These are phyloP conservation scores for Aleurites moluccanus DNA, from an alignment of 441 rosid genomes.

Conservation along the genomic window DNA sequence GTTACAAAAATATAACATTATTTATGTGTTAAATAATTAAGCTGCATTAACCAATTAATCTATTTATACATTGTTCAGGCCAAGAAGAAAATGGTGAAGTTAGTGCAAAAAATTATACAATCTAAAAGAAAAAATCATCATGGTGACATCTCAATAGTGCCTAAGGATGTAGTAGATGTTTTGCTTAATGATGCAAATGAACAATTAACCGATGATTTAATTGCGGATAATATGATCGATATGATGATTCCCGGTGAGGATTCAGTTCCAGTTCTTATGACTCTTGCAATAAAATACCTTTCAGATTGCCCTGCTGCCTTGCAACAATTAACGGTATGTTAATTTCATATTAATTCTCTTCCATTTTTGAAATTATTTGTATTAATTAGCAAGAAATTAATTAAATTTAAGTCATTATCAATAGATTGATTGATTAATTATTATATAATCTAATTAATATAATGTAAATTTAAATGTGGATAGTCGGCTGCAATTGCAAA, in stretches of 20 bases:
- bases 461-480: not conserved
- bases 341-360: too few species aligned
- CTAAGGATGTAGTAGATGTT: slow-evolving; percentile 73
- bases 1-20: too few species aligned
- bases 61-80: slow-evolving; percentile 43
- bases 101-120: slow-evolving; percentile 55
- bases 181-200: slow-evolving; percentile 55
- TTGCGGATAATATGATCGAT: slow-evolving; percentile 87
- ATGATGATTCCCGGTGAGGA: slow-evolving; percentile 99
- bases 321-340: slow-evolving; percentile 60
- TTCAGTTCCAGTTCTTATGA: slow-evolving; percentile 90
- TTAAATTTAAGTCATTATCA: too few species aligned
- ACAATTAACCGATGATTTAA: slow-evolving; percentile 60
- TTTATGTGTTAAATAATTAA: too few species aligned
- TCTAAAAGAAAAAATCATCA: slow-evolving; percentile 34
- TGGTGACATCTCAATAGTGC: slow-evolving; percentile 25
- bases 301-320: slow-evolving; percentile 81
- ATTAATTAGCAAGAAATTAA: too few species aligned
- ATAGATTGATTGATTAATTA: too few species aligned
- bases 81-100: slow-evolving; percentile 82
- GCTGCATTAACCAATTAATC: not conserved
- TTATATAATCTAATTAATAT: not conserved
- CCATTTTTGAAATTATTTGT: not conserved
- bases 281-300: slow-evolving; percentile 84
- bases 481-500: not conserved